Evolutionary conservation across 108 stramenopile genomes (phyloP), one percentile per base, ranked within the genome.

Genomic region (Skeletonema marinoi): DNA sequence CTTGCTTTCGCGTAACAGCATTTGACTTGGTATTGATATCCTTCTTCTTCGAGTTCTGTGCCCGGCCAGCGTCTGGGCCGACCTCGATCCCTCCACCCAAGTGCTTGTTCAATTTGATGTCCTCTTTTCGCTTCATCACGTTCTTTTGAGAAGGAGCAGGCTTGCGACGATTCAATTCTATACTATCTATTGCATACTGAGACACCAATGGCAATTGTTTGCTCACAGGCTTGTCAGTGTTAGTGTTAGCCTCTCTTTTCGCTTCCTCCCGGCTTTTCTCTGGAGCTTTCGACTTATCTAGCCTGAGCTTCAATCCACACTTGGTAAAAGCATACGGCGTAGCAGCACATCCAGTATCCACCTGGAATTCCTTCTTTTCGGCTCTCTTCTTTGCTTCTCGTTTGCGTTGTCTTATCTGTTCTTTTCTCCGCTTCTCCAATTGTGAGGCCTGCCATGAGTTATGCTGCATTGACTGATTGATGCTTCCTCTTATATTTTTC

Each of bases 261-360:
- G 35, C 33, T 35, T n/a, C 25, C 11, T 59, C 36, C 21, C 35
- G 35, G 19, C 56, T 50, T 10, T 56, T 68, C 31, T 54, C n/a
- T 3, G 10, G 50, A 50, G 50, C 50, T n/a, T 0, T 11, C 17
- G 50, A 50, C 17, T n/a, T 19, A 4, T 19, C 50, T 50, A 50
- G 50, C 11, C 77, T 83, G 17, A 83, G 76, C 58, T 70, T 83
- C 48, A 83, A 70, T 31, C 82, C 82, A 65, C 71, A 77, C 21
- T 75, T 83, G 41, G 82, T 63, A 50, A 74, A 63, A 25, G 50
- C 75, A 39, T 73, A 75, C 30, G 29, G 38, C 58, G 50, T 76
- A 56, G 41, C 61, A 60, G 60, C 42, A 21, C 39, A 39, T 0
- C 36, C 35, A 58, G 82, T 83, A 36, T 83, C 82, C 1, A 83